A percentile compares a stretch with the other conserved stretches of the same genome.
Evolutionary conservation across 2,329 filamentous ascomycete genomes (phyloP).

Genomic region (Fusarium sp.): DNA sequence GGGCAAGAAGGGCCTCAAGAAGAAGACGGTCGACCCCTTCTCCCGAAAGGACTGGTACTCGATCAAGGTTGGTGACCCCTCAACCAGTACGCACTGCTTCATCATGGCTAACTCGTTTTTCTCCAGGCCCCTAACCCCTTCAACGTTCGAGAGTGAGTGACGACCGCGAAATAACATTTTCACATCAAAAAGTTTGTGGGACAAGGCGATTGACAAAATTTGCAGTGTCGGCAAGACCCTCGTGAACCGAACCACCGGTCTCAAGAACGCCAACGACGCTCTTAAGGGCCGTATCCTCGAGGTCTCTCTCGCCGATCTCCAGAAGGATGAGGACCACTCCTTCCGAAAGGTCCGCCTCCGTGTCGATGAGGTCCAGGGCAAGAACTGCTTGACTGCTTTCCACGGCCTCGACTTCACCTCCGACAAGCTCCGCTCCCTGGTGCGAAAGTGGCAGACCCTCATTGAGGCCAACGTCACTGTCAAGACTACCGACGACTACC

Average conservation of each 20-base stretch:
- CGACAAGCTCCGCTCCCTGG: conserved; percentile 98
- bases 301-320: conserved; percentile 97
- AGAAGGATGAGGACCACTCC: conserved; percentile 99
- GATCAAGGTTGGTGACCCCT: conserved; percentile 77
- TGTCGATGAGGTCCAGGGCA: conserved; percentile 98
- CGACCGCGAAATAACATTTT: conserved; percentile 41
- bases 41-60: conserved; percentile 99
- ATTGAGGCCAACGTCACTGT: conserved; percentile 99
- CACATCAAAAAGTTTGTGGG: conserved; percentile 23
- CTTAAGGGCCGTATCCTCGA: conserved; percentile 99
- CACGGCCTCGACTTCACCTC: conserved; percentile 99
- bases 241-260: conserved; percentile 98
- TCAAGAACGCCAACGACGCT: conserved; percentile 99
- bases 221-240: conserved; percentile 98
- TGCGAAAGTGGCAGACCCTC: conserved; percentile 99
- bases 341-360: conserved; percentile 99
- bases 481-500: conserved; percentile 99
- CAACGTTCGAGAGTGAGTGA: conserved; percentile 92
- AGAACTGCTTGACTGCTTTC: conserved; percentile 99
- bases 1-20: conserved; percentile 99
- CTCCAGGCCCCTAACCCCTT: conserved; percentile 91
- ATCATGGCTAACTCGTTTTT: conserved; percentile 37
- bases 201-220: conserved; percentile 39
- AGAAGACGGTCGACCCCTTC: conserved; percentile 98
- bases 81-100: conserved; percentile 5